These are phyloP conservation scores for Podaxis rugospora DNA, from an alignment of 768 basidiomycete species.

Conservation along the genomic window DNA sequence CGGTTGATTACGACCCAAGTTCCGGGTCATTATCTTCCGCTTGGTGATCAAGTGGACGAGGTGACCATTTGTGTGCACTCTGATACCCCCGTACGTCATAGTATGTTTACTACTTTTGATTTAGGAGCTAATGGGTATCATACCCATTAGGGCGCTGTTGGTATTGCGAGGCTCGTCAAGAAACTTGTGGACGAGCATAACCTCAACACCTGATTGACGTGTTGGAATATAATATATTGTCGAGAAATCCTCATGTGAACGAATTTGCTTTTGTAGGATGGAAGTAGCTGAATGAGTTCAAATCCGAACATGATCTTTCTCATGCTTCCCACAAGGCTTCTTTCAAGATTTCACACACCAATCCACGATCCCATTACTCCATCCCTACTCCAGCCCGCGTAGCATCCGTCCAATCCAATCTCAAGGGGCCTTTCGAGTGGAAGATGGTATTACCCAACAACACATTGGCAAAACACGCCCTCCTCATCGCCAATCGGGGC, in stretches of 20 bases:
- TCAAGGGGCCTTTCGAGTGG: neutral
- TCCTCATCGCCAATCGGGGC: constrained; percentile 68
- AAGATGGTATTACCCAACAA: neutral
- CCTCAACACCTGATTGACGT: constrained; percentile 2
- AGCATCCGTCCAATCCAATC: no score
- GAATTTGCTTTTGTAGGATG: neutral
- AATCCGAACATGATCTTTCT: neutral
- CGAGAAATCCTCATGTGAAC: neutral
- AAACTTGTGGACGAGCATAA: constrained; percentile 53
- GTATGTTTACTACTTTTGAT: neutral
- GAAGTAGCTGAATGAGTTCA: neutral
- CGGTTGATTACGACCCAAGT: constrained; percentile 44
- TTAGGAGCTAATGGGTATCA: neutral
- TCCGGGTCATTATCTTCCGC: constrained; percentile 32
- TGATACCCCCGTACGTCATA: constrained; percentile 50
- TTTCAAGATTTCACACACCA: neutral
- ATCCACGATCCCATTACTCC: neutral
- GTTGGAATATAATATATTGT: neutral
- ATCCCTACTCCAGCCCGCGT: neutral
- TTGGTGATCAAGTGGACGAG: constrained; percentile 39
- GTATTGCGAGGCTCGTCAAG: constrained; percentile 49
- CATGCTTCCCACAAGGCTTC: neutral
- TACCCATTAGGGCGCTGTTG: constrained; percentile 54
- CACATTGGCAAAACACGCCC: constrained; percentile 33
- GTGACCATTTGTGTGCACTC: constrained; percentile 66